These are phyloP conservation scores for Pleurotus tuoliensis DNA, from an alignment of 768 basidiomycete genomes.

Conservation along the genomic window DNA sequence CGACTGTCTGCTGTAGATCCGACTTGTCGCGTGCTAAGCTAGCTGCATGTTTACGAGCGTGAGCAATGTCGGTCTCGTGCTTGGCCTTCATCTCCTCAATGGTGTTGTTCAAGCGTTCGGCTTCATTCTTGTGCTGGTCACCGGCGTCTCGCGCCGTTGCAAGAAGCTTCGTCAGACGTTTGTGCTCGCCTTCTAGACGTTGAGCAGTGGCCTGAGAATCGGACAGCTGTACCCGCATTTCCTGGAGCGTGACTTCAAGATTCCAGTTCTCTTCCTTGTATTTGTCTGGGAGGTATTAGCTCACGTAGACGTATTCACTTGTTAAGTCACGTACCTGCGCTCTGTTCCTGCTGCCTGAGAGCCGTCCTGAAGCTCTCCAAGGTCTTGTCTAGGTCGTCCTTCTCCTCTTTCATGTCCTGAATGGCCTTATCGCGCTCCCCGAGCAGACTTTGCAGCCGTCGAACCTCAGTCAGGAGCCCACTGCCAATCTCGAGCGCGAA, in stretches of 20 bases:
- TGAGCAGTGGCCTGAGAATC: slow-evolving; percentile 62
- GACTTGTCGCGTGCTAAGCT: slow-evolving; percentile 89
- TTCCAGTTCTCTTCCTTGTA: slow-evolving; percentile 99
- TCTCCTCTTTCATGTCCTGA: slow-evolving; percentile 88
- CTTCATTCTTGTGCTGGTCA: slow-evolving; percentile 86
- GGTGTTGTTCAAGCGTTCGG: slow-evolving; percentile 60
- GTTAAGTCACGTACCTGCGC: slow-evolving; percentile 50
- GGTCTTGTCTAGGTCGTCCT: slow-evolving; percentile 80
- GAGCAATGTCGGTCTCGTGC: slow-evolving; percentile 93
- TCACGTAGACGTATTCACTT: not conserved
- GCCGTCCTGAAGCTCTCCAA: slow-evolving; percentile 71
- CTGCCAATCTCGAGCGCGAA: slow-evolving; percentile 98
- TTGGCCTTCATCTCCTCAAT: slow-evolving; percentile 79
- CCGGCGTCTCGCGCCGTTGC: slow-evolving; percentile 66
- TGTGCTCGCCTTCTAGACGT: slow-evolving; percentile 79
- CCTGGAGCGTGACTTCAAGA: slow-evolving; percentile 89
- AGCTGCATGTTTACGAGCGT: slow-evolving; percentile 83
- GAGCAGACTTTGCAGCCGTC: slow-evolving; percentile 85
- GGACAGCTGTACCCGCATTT: slow-evolving; percentile 66
- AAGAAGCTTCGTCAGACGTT: slow-evolving; percentile 74
- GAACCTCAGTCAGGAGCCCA: slow-evolving; percentile 85
- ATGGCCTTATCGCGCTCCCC: slow-evolving; percentile 92
- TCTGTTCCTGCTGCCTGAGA: slow-evolving; percentile 78
- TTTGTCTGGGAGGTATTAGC: slow-evolving; percentile 54
- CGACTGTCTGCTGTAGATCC: slow-evolving; percentile 81